Conservation (phyloP, 805 yeast species). For the Debaryomyces castellii region DNA sequence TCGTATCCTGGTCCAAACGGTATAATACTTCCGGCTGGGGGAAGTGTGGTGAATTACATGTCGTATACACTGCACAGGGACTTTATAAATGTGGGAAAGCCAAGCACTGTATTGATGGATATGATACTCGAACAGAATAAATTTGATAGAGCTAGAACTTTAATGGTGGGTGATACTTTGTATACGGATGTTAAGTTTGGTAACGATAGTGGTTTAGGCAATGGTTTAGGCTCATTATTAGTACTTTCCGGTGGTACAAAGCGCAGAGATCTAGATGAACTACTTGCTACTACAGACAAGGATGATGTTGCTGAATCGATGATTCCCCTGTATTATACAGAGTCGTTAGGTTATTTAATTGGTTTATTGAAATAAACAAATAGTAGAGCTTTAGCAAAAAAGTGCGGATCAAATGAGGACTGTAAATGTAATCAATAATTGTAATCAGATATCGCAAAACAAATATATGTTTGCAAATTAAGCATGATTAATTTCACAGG, state of each 20-base stretch:
- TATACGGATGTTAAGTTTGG: slow-evolving; percentile 45
- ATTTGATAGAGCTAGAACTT: slow-evolving; percentile 26
- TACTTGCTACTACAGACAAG: slow-evolving; percentile 6
- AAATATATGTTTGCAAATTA: neutral
- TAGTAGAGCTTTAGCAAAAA: neutral
- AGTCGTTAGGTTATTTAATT: slow-evolving; percentile 30
- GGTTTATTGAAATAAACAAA: slow-evolving; percentile 9
- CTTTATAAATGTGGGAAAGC: slow-evolving; percentile 38
- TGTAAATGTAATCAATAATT: neutral
- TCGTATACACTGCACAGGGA: slow-evolving; percentile 33
- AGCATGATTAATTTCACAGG: slow-evolving; percentile 64
- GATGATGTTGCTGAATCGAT: slow-evolving; percentile 13
- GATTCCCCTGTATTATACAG: slow-evolving; percentile 29
- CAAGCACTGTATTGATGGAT: slow-evolving; percentile 30
- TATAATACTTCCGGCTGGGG: slow-evolving; percentile 40
- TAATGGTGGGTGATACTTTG: slow-evolving; percentile 43
- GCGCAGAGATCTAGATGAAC: slow-evolving; percentile 18
- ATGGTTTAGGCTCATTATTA: slow-evolving; percentile 29
- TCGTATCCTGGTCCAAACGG: slow-evolving; percentile 41
- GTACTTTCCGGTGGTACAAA: slow-evolving; percentile 39
- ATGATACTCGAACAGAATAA: slow-evolving; percentile 24
- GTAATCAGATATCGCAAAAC: neutral
- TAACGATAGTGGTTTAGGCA: slow-evolving; percentile 37
- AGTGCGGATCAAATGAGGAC: neutral
- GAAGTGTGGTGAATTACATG: slow-evolving; percentile 39